Conservation (phyloP, 805 yeast species). For the Nakazawaea molendinolei region DNA sequence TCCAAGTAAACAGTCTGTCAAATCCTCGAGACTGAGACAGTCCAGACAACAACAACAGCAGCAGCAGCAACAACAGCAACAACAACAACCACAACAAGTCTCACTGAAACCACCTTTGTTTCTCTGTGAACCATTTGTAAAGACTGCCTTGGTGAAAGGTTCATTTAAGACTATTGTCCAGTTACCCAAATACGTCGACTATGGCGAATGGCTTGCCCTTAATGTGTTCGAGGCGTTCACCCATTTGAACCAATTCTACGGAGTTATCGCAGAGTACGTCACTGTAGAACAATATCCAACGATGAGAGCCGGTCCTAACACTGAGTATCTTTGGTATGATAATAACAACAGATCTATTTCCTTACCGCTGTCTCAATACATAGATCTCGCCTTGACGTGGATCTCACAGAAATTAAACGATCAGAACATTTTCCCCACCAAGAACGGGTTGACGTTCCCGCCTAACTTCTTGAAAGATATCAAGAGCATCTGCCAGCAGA, state of each 20-base stretch:
- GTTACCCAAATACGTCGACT: constrained; percentile 89
- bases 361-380: constrained; percentile 88
- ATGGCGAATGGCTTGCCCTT: constrained; percentile 93
- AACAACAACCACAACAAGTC: constrained; percentile 21
- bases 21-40: constrained; percentile 17
- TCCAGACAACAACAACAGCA: constrained; percentile 12
- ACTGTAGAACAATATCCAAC: constrained; percentile 86
- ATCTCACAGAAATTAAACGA: constrained; percentile 82
- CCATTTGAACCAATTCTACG: constrained; percentile 81
- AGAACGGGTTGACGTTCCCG: constrained; percentile 84
- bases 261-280: constrained; percentile 84
- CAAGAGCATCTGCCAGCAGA: constrained; percentile 81
- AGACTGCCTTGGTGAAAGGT: constrained; percentile 93
- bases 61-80: constrained; percentile 16
- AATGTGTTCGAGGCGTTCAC: constrained; percentile 86
- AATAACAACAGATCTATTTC: constrained; percentile 68
- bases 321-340: constrained; percentile 89
- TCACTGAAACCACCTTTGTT: constrained; percentile 48
- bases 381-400: constrained; percentile 89
- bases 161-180: constrained; percentile 94
- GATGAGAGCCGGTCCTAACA: constrained; percentile 93
- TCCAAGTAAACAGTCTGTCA: constrained; percentile 37
- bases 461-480: constrained; percentile 76
- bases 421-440: constrained; percentile 86
- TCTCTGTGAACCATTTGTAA: constrained; percentile 86